A percentile compares a stretch with the other conserved stretches of the same genome.
Conservation (phyloP, 345 rosid genomes). For the Salix caprea region DNA sequence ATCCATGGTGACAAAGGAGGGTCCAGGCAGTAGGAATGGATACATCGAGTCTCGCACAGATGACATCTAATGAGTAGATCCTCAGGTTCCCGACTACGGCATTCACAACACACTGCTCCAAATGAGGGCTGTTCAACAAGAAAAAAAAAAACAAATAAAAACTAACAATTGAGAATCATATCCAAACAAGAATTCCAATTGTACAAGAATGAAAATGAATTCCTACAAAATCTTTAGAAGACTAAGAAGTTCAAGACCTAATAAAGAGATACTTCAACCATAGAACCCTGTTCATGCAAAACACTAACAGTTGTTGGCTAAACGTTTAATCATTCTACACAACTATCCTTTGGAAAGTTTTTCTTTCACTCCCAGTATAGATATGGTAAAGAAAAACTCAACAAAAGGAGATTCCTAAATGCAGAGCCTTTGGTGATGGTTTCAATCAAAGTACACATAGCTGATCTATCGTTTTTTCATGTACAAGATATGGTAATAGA, state of each 20-base stretch:
- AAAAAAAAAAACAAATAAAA: not conserved
- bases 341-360: no score
- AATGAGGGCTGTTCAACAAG: constrained; percentile 35
- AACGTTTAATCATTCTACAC: no score
- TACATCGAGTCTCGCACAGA: constrained; percentile 51
- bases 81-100: constrained; percentile 62
- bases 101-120: constrained; percentile 50
- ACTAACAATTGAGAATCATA: not conserved
- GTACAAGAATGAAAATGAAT: not conserved
- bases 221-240: not conserved
- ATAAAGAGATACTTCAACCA: not conserved
- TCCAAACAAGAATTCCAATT: not conserved
- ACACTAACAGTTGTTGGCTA: no score
- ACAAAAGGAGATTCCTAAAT: no score
- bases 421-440: no score
- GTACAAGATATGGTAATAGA: no score
- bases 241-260: not conserved
- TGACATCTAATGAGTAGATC: constrained; percentile 72
- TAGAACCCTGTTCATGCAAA: no score
- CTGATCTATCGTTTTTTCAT: no score
- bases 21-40: constrained; percentile 80
- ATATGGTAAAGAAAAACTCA: no score
- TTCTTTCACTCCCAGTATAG: no score
- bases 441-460: no score
- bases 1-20: constrained; percentile 81